Percentiles rank a stretch among this genome's conserved stretches.
phyloP scores from a whole-genome alignment of 2,329 filamentous ascomycete species.

The Verticillium klebahnii region DNA sequence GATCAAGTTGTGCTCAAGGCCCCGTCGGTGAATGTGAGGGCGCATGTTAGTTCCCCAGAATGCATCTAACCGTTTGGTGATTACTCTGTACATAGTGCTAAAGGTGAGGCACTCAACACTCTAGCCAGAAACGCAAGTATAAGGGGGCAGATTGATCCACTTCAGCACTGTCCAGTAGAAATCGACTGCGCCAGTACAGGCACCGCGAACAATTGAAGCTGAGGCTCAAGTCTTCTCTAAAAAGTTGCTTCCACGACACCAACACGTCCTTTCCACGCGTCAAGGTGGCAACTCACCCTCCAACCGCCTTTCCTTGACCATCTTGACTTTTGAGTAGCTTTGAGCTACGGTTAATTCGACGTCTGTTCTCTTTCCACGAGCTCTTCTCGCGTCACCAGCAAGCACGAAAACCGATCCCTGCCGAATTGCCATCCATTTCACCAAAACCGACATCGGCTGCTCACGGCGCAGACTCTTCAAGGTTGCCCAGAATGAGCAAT shows the following conservation, averaged over 20 bases:
- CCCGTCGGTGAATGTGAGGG: no score
- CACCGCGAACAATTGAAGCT: background rate
- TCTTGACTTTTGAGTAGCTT: background rate
- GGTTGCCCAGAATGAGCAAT: constrained; percentile 48
- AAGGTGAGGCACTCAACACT: no score
- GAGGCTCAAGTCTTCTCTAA: background rate
- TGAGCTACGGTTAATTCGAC: background rate
- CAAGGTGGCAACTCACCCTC: background rate
- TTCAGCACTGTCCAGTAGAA: background rate
- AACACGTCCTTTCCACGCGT: background rate
- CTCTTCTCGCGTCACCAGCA: background rate
- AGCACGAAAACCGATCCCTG: background rate
- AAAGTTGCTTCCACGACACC: background rate
- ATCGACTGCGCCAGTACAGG: background rate
- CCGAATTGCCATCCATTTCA: background rate
- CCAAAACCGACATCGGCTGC: background rate
- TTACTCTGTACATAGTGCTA: no score
- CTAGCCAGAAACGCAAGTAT: no score
- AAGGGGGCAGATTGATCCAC: background rate
- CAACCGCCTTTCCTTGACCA: background rate
- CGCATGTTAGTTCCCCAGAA: no score
- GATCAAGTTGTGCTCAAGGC: no score
- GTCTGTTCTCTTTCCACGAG: background rate
- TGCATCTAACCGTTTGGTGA: no score
- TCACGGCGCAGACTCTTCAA: background rate